phyloP scores from a whole-genome alignment of 768 basidiomycete species.

The Lactarius hatsudake region DNA sequence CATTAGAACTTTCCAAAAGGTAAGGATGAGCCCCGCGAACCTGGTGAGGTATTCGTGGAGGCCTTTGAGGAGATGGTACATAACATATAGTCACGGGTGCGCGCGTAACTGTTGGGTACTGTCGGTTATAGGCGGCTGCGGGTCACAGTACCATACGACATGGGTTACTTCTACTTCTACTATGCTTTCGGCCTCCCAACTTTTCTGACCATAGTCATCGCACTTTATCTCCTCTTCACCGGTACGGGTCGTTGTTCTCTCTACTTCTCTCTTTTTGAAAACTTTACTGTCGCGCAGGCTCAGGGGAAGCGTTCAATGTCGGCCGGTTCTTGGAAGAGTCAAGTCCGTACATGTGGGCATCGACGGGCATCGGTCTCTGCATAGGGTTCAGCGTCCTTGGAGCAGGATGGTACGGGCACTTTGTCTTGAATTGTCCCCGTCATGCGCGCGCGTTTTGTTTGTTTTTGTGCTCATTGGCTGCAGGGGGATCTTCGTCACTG shows the following conservation, averaged over 20 bases:
- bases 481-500: constrained; percentile 98
- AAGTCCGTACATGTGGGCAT: constrained; percentile 90
- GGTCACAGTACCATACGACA: constrained; percentile 26
- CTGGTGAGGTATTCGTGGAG: constrained; percentile 87
- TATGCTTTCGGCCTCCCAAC: constrained; percentile 68
- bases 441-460: neutral
- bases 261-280: neutral
- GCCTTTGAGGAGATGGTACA: constrained; percentile 95
- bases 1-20: neutral
- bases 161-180: constrained; percentile 44
- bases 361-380: constrained; percentile 87
- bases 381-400: constrained; percentile 92
- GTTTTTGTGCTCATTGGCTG: neutral
- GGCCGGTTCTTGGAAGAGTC: constrained; percentile 93
- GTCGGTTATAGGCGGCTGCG: neutral
- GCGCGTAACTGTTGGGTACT: neutral
- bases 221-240: constrained; percentile 87
- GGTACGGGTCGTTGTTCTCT: constrained; percentile 43
- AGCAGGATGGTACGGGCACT: constrained; percentile 82
- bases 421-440: neutral
- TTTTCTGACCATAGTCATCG: constrained; percentile 61
- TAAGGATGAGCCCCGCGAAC: constrained; percentile 36
- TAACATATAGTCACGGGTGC: constrained; percentile 34
- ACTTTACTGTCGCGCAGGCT: constrained; percentile 46
- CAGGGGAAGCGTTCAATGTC: constrained; percentile 90